Conservation (phyloP, 23 red algal species). For the Gracilaria domingensis region DNA sequence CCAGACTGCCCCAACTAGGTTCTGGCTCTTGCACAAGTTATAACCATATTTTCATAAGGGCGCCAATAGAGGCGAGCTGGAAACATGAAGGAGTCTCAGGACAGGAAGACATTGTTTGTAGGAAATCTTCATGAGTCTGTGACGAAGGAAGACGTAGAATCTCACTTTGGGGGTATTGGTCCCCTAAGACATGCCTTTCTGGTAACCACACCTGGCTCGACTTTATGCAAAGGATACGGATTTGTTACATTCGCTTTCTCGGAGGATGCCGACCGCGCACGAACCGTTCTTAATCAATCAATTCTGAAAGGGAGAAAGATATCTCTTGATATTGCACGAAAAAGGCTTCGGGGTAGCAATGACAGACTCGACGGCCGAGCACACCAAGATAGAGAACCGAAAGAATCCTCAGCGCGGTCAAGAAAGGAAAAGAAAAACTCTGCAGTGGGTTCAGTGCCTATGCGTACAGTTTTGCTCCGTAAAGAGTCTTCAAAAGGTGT, state of each 20-base stretch:
- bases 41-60: neutral
- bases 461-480: constrained; percentile 56
- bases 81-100: neutral
- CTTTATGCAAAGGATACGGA: constrained; percentile 68
- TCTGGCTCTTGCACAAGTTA: too few relatives aligned
- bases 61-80: neutral
- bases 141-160: constrained; percentile 60
- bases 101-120: constrained; percentile 71
- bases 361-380: neutral
- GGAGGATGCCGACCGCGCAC: constrained; percentile 64
- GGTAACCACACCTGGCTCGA: constrained; percentile 48
- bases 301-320: constrained; percentile 48
- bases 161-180: constrained; percentile 70
- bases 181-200: constrained; percentile 68
- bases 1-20: too few relatives aligned
- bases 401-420: neutral
- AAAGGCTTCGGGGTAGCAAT: constrained; percentile 7
- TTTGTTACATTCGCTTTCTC: constrained; percentile 82
- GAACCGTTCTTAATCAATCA: constrained; percentile 39
- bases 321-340: constrained; percentile 58
- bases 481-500: neutral
- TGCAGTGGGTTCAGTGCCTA: constrained; percentile 26
- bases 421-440: constrained; percentile 13
- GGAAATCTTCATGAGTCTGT: constrained; percentile 41
- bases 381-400: constrained; percentile 23